phyloP scores from a whole-genome alignment of 2,329 filamentous ascomycete species.

The Penicillium glabrum region DNA sequence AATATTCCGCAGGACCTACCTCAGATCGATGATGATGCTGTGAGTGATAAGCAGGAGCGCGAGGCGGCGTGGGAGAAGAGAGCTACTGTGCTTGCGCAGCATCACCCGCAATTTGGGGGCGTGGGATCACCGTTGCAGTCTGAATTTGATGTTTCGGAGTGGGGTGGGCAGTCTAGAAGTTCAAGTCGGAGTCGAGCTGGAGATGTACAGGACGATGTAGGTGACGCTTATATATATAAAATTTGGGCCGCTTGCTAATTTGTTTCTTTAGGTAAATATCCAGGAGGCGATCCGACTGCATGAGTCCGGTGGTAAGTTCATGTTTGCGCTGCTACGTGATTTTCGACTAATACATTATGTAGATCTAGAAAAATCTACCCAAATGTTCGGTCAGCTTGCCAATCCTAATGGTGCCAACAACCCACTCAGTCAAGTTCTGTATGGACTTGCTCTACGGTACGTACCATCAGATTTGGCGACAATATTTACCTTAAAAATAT shows the following conservation, averaged over 20 bases:
- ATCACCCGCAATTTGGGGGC: slow-evolving; percentile 46
- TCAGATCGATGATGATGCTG: slow-evolving; percentile 59
- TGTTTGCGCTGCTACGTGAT: not conserved
- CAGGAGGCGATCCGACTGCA: slow-evolving; percentile 95
- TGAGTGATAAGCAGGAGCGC: slow-evolving; percentile 49
- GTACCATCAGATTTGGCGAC: slow-evolving; percentile 29
- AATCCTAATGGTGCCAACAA: slow-evolving; percentile 85
- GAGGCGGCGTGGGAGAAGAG: slow-evolving; percentile 89
- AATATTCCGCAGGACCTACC: slow-evolving; percentile 80
- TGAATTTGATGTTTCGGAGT: slow-evolving; percentile 8
- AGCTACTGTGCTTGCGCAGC: slow-evolving; percentile 80
- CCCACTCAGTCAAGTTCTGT: slow-evolving; percentile 90
- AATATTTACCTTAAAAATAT: too few species aligned
- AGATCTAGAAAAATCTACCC: slow-evolving; percentile 76
- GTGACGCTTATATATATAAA: slow-evolving; percentile 6
- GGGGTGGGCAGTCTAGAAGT: slow-evolving; percentile 26
- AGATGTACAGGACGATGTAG: slow-evolving; percentile 38
- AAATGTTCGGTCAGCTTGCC: slow-evolving; percentile 79
- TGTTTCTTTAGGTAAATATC: slow-evolving; percentile 59
- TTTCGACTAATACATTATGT: not conserved
- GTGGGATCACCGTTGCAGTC: slow-evolving; percentile 19
- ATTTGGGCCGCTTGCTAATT: slow-evolving; percentile 6
- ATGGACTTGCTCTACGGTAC: slow-evolving; percentile 84
- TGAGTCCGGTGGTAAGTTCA: slow-evolving; percentile 65
- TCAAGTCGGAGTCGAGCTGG: slow-evolving; percentile 32